phyloP scores from a whole-genome alignment of 495 filamentous ascomycete species.

The Tuber borchii region DNA sequence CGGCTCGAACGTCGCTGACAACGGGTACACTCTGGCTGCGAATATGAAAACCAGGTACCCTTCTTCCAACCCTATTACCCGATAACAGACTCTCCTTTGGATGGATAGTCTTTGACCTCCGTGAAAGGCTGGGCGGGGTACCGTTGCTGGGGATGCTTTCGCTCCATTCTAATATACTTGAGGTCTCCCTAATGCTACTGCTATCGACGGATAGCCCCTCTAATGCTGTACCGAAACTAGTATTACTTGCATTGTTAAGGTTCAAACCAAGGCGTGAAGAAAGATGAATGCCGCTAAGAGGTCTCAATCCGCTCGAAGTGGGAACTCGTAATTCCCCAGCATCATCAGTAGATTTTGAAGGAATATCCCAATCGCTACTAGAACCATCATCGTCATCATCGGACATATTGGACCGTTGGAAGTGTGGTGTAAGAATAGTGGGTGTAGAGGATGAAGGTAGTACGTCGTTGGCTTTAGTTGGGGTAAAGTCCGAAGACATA shows the following conservation, averaged over 20 bases:
- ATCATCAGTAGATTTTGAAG: constrained; percentile 47
- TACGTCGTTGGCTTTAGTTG: constrained; percentile 17
- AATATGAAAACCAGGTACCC: constrained; percentile 70
- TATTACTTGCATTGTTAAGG: constrained; percentile 36
- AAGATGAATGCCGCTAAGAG: constrained; percentile 34
- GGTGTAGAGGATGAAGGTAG: constrained; percentile 21
- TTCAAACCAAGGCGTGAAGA: constrained; percentile 32
- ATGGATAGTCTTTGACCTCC: constrained; percentile 80
- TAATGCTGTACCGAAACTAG: constrained; percentile 39
- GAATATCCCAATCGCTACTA: constrained; percentile 45
- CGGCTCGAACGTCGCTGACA: constrained; percentile 45
- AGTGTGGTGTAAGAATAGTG: constrained; percentile 17
- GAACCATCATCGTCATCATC: constrained; percentile 61
- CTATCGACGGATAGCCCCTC: constrained; percentile 34
- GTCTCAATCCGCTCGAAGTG: constrained; percentile 24
- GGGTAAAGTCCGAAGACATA: constrained; percentile 30
- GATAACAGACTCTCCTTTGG: constrained; percentile 64
- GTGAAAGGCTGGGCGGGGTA: constrained; percentile 22
- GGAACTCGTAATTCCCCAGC: constrained; percentile 41
- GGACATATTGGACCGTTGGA: constrained; percentile 45
- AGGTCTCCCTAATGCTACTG: constrained; percentile 36
- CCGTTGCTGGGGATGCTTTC: constrained; percentile 43
- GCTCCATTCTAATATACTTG: constrained; percentile 40
- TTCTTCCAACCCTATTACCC: constrained; percentile 53
- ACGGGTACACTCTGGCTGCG: constrained; percentile 95